A percentile compares a stretch with the other conserved stretches of the same genome.
These are phyloP conservation scores for Cardamine chenopodiifolia DNA, from an alignment of 345 rosid species.

Conservation along the genomic window DNA sequence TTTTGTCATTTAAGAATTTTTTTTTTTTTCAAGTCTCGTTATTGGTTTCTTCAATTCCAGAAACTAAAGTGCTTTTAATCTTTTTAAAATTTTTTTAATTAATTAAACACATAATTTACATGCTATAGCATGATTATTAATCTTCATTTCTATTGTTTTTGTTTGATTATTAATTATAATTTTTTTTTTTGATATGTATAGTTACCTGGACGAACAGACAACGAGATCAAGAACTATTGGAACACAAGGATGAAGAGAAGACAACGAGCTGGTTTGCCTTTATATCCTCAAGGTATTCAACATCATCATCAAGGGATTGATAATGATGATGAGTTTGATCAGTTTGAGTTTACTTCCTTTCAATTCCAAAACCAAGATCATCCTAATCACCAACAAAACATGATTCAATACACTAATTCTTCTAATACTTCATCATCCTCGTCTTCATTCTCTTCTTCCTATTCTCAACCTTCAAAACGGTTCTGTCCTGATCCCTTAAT, in stretches of 20 bases:
- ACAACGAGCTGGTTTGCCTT: slow-evolving; percentile 70
- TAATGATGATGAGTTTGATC: slow-evolving; percentile 40
- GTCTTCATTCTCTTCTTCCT: slow-evolving; percentile 40
- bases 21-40: background rate
- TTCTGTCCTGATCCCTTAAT: slow-evolving; percentile 27
- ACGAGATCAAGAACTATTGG: slow-evolving; percentile 93
- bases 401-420: slow-evolving; percentile 34
- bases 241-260: slow-evolving; percentile 80
- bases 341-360: slow-evolving; percentile 37
- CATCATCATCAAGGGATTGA: slow-evolving; percentile 23
- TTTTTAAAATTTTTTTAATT: background rate
- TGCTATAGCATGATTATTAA: slow-evolving; percentile 23
- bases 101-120: slow-evolving; percentile 28
- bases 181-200: slow-evolving; percentile 10
- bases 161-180: background rate
- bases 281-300: slow-evolving; percentile 62
- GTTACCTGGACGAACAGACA: slow-evolving; percentile 91
- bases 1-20: no score
- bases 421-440: slow-evolving; percentile 42
- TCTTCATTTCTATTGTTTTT: background rate
- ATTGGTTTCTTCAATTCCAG: slow-evolving; percentile 21
- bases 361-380: slow-evolving; percentile 44
- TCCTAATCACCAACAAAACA: slow-evolving; percentile 12
- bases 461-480: slow-evolving; percentile 38
- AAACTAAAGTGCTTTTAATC: background rate